Evolutionary conservation across 2,329 filamentous ascomycete genomes (phyloP).

Genomic region (Claviceps citrina): DNA sequence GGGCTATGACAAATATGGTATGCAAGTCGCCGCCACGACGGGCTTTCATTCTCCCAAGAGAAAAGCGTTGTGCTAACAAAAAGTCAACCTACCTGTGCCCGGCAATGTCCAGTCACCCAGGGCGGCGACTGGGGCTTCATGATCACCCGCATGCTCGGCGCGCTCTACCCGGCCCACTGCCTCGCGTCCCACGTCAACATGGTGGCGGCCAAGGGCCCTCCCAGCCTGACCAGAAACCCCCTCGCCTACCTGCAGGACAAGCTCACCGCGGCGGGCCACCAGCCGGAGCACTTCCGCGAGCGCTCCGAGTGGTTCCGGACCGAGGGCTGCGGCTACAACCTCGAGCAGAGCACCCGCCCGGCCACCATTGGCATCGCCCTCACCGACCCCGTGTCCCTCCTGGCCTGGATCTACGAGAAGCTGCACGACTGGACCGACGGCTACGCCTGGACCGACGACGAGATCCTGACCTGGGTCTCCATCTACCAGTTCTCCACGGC

Average conservation of each 20-base stretch:
- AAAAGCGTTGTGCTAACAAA: too few relatives aligned
- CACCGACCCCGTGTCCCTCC: constrained; percentile 52
- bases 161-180: constrained; percentile 35
- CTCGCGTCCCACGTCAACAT: constrained; percentile 40
- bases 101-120: constrained; percentile 31
- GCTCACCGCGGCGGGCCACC: constrained; percentile 31
- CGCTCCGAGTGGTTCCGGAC: constrained; percentile 41
- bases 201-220: constrained; percentile 36
- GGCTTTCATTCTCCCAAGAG: too few relatives aligned
- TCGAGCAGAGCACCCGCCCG: constrained; percentile 44
- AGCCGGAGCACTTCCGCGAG: constrained; percentile 25
- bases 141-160: constrained; percentile 46
- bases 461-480: constrained; percentile 59
- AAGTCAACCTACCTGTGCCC: constrained; percentile 34
- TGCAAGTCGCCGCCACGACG: too few relatives aligned
- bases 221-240: constrained; percentile 36
- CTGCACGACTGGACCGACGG: constrained; percentile 59
- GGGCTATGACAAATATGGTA: constrained; percentile 33
- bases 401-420: constrained; percentile 74
- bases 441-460: constrained; percentile 61
- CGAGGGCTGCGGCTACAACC: constrained; percentile 29
- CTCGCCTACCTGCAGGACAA: constrained; percentile 39
- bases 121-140: constrained; percentile 59
- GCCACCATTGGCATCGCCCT: constrained; percentile 58
- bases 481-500: constrained; percentile 58